Conservation (phyloP, 2,329 filamentous ascomycete genomes). For the Colletotrichum plurivorum region DNA sequence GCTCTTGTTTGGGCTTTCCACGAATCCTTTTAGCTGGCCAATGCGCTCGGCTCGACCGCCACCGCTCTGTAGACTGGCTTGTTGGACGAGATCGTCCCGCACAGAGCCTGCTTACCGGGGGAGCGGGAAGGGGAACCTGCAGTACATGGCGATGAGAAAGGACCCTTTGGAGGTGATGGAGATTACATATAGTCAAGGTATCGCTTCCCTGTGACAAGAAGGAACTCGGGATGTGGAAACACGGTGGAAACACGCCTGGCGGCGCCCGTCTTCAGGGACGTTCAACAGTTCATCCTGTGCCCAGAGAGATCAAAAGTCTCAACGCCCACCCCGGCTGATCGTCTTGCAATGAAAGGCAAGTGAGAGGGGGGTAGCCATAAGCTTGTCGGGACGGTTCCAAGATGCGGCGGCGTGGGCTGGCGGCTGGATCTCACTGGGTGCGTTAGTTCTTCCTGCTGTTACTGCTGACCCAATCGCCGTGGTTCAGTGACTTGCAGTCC, state of each 20-base stretch:
- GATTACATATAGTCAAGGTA: too few species aligned
- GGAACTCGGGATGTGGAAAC: not conserved
- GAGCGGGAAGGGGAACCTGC: slow-evolving; percentile 9
- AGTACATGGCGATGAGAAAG: not conserved
- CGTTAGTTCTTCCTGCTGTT: not conserved
- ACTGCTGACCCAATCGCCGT: slow-evolving; percentile 7
- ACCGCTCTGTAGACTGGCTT: not conserved
- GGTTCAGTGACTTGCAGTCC: not conserved
- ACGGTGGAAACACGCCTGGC: slow-evolving; percentile 2
- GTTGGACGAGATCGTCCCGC: slow-evolving; percentile 6
- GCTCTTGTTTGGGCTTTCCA: slow-evolving; percentile 1
- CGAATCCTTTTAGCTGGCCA: slow-evolving; percentile 17
- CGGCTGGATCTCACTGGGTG: slow-evolving; percentile 35
- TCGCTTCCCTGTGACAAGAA: too few species aligned
- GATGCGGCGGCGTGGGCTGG: slow-evolving; percentile 33
- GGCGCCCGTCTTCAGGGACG: not conserved
- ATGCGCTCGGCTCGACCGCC: slow-evolving; percentile 4
- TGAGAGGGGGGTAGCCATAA: not conserved
- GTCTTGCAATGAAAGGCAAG: not conserved
- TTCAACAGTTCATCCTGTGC: slow-evolving; percentile 23
- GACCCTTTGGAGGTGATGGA: too few species aligned
- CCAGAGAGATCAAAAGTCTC: not conserved
- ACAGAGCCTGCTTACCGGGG: not conserved
- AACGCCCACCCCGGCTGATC: not conserved
- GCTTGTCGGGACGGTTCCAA: slow-evolving; percentile 29